Percentiles rank a stretch among this genome's conserved stretches.
phyloP scores from a whole-genome alignment of 1,284 basidiomycete genomes.

The Malassezia furfur region DNA sequence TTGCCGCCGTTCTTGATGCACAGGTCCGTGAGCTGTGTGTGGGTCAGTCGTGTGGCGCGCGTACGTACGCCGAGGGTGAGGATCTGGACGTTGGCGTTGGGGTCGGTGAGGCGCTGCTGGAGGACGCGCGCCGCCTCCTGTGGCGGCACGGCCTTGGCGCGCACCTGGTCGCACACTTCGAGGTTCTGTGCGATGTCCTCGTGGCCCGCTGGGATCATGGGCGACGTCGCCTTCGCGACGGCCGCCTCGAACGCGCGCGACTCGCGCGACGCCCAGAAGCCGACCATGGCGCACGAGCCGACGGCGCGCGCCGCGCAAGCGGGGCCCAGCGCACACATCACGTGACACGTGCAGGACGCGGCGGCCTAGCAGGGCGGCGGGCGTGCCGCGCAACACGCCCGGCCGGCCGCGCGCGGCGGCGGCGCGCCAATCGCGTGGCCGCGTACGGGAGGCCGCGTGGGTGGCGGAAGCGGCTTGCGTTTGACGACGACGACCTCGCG shows the following conservation, averaged over 20 bases:
- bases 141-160: constrained; percentile 75
- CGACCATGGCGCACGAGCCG: constrained; percentile 5
- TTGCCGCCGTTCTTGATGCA: constrained; percentile 98
- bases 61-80: constrained; percentile 63
- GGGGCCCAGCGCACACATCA: not conserved
- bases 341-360: not conserved
- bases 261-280: constrained; percentile 1
- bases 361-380: not conserved
- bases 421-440: not conserved
- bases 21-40: constrained; percentile 61
- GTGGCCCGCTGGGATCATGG: constrained; percentile 60
- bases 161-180: constrained; percentile 88
- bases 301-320: not conserved
- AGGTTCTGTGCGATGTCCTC: constrained; percentile 90
- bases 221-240: constrained; percentile 76
- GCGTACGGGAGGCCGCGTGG: not conserved
- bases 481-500: constrained; percentile 16
- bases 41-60: not conserved
- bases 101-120: constrained; percentile 75
- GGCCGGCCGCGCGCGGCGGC: too few species aligned
- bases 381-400: too few species aligned
- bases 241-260: constrained; percentile 13
- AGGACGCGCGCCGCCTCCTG: constrained; percentile 81
- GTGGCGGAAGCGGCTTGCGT: constrained; percentile 5
- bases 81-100: constrained; percentile 92